Evolutionary conservation across 352 stramenopile genomes (phyloP).

Genomic region (Salisapilia sapeloensis): DNA sequence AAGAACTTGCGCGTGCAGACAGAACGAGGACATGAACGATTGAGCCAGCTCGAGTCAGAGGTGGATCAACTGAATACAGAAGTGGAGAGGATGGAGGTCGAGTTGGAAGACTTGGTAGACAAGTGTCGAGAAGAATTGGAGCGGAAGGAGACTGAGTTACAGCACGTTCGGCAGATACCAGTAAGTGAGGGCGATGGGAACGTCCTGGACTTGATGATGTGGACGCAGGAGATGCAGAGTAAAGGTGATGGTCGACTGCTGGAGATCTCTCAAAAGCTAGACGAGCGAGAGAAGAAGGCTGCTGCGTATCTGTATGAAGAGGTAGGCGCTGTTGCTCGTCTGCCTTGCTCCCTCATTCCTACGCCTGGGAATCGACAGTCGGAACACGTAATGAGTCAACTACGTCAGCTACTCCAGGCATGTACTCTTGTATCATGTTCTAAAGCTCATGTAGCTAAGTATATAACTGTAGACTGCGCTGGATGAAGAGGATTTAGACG

Average conservation of each 20-base stretch:
- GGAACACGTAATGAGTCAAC: too few relatives aligned
- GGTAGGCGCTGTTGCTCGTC: not conserved
- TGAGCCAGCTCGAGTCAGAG: too few relatives aligned
- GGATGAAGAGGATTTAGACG: constrained; percentile 34
- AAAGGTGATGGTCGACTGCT: not conserved
- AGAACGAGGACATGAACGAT: too few relatives aligned
- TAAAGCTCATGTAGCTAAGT: too few relatives aligned
- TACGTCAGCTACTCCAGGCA: too few relatives aligned
- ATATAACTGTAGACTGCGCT: constrained; percentile 15
- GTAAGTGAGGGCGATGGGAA: too few relatives aligned
- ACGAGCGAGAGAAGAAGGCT: not conserved
- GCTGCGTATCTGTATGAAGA: not conserved
- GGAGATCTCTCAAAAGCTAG: not conserved
- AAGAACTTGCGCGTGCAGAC: too few relatives aligned
- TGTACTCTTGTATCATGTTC: too few relatives aligned
- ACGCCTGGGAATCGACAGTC: not conserved
- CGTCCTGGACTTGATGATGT: not conserved
- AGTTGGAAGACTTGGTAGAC: too few relatives aligned
- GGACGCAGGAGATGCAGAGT: not conserved
- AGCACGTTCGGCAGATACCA: not conserved
- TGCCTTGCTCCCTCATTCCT: not conserved
- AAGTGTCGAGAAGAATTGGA: not conserved
- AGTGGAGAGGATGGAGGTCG: too few relatives aligned
- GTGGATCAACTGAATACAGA: too few relatives aligned
- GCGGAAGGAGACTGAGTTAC: not conserved